Percentiles rank a stretch among this genome's conserved stretches.
Conservation (phyloP, 78 protist species). For the Monosiga brevicollis region DNA sequence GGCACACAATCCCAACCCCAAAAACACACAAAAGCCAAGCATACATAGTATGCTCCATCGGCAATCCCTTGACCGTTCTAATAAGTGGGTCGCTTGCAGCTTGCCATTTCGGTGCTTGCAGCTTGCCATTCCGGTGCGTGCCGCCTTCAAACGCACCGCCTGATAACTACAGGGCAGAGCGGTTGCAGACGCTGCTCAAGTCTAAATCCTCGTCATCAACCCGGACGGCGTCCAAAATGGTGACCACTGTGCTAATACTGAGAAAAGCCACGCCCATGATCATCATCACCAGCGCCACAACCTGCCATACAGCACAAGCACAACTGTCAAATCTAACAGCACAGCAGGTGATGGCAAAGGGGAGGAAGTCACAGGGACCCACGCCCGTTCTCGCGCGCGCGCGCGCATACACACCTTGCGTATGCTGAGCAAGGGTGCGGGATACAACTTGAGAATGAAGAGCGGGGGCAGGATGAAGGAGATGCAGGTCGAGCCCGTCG, state of each 20-base stretch:
- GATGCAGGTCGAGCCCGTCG: neutral
- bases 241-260: neutral
- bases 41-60: too few relatives aligned
- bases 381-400: neutral
- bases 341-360: neutral
- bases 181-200: neutral
- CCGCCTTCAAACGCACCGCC: too few relatives aligned
- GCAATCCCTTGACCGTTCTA: too few relatives aligned
- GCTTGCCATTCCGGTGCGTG: too few relatives aligned
- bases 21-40: too few relatives aligned
- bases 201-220: neutral
- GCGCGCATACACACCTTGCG: neutral
- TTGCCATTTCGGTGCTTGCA: too few relatives aligned
- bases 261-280: neutral
- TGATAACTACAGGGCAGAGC: neutral
- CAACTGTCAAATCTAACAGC: neutral
- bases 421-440: neutral
- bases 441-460: neutral
- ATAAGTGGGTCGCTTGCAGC: too few relatives aligned
- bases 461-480: slow-evolving; percentile 4
- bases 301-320: neutral
- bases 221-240: neutral
- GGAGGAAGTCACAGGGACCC: neutral
- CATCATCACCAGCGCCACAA: neutral
- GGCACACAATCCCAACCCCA: too few relatives aligned